Evolutionary conservation across 2,329 filamentous ascomycete species (phyloP).

Genomic region (Fusarium odoratissimum): DNA sequence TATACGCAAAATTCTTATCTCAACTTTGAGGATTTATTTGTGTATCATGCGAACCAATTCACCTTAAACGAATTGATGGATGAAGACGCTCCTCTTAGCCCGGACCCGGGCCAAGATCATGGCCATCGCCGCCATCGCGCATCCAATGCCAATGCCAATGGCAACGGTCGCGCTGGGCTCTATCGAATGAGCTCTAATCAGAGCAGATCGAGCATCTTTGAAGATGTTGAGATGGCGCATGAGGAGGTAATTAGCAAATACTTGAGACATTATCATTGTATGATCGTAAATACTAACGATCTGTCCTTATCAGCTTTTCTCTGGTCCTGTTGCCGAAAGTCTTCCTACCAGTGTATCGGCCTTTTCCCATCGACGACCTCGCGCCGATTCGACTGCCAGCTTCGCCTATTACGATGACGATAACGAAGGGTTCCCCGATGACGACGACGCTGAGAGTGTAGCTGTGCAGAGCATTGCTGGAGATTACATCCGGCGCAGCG

Average conservation of each 20-base stretch:
- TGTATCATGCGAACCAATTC: slow-evolving; percentile 33
- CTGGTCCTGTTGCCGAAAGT: slow-evolving; percentile 93
- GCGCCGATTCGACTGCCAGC: slow-evolving; percentile 86
- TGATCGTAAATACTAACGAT: neutral
- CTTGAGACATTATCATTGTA: neutral
- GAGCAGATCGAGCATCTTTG: slow-evolving; percentile 84
- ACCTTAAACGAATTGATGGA: slow-evolving; percentile 43
- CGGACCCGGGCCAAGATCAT: slow-evolving; percentile 34
- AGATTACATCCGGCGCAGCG: slow-evolving; percentile 46
- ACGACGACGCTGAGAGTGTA: slow-evolving; percentile 48
- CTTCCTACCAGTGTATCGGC: slow-evolving; percentile 94
- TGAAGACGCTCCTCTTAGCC: slow-evolving; percentile 40
- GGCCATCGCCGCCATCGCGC: slow-evolving; percentile 21
- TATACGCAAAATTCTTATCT: slow-evolving; percentile 24
- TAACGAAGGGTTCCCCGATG: slow-evolving; percentile 51
- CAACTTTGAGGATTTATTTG: slow-evolving; percentile 1
- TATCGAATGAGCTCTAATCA: slow-evolving; percentile 77
- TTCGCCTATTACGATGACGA: slow-evolving; percentile 90
- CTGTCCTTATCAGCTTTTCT: slow-evolving; percentile 71
- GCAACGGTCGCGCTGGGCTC: slow-evolving; percentile 50
- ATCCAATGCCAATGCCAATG: slow-evolving; percentile 34
- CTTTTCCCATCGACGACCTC: slow-evolving; percentile 84
- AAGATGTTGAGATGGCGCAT: slow-evolving; percentile 98
- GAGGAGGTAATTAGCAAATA: slow-evolving; percentile 75
- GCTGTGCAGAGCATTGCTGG: slow-evolving; percentile 36